phyloP scores from a whole-genome alignment of 2,329 filamentous ascomycete genomes.

The Xylariales sp. region DNA sequence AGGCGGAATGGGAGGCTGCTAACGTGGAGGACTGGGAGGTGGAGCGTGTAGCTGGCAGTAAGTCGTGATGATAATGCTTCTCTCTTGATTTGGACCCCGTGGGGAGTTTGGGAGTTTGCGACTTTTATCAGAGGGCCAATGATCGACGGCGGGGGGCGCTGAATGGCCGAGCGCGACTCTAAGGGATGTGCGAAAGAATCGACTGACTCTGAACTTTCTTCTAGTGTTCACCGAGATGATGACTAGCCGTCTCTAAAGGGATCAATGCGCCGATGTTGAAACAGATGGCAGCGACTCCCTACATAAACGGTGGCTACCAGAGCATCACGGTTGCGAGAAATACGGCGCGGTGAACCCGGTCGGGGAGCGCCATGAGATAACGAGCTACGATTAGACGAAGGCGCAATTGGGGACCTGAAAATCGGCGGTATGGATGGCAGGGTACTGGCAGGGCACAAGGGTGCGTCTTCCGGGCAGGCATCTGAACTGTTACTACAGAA shows the following conservation, averaged over 20 bases:
- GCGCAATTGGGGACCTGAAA: too few relatives aligned
- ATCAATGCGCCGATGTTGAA: background rate
- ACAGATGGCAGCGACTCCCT: too few relatives aligned
- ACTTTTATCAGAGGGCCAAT: background rate
- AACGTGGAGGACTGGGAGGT: slow-evolving; percentile 44
- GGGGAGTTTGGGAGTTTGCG: too few relatives aligned
- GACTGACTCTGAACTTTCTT: slow-evolving; percentile 8
- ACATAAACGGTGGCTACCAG: background rate
- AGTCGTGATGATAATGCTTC: background rate
- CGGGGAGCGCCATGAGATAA: background rate
- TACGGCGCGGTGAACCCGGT: background rate
- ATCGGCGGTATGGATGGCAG: too few relatives aligned
- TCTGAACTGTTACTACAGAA: too few relatives aligned
- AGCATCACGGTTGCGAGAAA: slow-evolving; percentile 2
- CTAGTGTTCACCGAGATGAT: slow-evolving; percentile 28
- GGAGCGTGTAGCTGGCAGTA: slow-evolving; percentile 26
- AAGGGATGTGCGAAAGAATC: background rate
- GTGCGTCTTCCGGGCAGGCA: too few relatives aligned
- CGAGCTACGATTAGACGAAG: too few relatives aligned
- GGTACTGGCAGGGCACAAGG: too few relatives aligned
- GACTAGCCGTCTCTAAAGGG: slow-evolving; percentile 32
- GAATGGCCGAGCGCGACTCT: background rate
- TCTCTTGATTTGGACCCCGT: background rate
- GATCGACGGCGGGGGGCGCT: background rate
- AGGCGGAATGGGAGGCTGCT: slow-evolving; percentile 48